These are phyloP conservation scores for Cadophora sp. DNA, from an alignment of 2,329 filamentous ascomycete genomes.

Conservation along the genomic window DNA sequence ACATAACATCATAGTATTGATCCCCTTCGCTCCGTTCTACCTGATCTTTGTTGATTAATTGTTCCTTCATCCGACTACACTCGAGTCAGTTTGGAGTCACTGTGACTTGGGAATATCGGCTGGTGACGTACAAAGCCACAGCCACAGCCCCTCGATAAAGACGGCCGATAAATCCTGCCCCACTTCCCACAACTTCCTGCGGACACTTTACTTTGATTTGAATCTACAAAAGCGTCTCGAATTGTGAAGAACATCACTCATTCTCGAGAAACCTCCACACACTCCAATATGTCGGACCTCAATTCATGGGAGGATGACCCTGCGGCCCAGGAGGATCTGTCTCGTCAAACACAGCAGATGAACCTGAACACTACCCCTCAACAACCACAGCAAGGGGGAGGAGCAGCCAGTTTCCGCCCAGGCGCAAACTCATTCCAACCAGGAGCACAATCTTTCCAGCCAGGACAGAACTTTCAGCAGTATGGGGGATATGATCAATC, in stretches of 20 bases:
- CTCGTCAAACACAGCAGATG: constrained; percentile 77
- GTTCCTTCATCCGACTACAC: neutral
- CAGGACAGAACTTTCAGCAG: constrained; percentile 71
- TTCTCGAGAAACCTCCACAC: neutral
- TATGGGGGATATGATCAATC: constrained; percentile 61
- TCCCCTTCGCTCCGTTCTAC: neutral
- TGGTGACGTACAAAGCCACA: constrained; percentile 29
- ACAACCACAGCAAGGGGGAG: constrained; percentile 45
- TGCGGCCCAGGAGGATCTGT: constrained; percentile 75
- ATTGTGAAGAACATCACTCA: constrained; percentile 8
- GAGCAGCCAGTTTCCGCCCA: constrained; percentile 60
- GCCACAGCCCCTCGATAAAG: constrained; percentile 37
- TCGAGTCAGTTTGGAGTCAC: constrained; percentile 23
- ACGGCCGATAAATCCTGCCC: constrained; percentile 25
- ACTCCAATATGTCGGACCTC: constrained; percentile 76
- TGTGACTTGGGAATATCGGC: neutral
- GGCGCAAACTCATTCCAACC: constrained; percentile 76
- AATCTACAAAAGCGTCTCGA: constrained; percentile 19
- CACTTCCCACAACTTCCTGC: constrained; percentile 24
- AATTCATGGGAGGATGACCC: constrained; percentile 96
- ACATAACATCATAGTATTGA: neutral
- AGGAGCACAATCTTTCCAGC: constrained; percentile 72
- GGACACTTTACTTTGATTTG: constrained; percentile 15
- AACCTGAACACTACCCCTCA: constrained; percentile 66
- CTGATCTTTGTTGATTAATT: neutral